Percentiles rank a stretch among this genome's conserved stretches.
Evolutionary conservation across 257 asterid genomes (phyloP).

Genomic region (Jaltomata sinuosa): DNA sequence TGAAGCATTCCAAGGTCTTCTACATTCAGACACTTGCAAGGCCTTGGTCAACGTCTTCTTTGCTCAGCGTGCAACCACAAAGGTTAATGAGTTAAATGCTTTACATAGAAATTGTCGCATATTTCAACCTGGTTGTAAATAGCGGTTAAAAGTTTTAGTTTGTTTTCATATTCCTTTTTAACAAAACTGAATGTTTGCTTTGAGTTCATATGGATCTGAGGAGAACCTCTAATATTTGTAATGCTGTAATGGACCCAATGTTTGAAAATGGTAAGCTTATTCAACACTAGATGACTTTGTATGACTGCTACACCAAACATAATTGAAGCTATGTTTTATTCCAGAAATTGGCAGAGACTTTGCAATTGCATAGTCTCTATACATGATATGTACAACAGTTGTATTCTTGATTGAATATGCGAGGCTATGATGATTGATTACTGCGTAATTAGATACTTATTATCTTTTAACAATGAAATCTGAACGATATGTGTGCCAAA

Average conservation of each 20-base stretch:
- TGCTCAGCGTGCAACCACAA: conserved; percentile 94
- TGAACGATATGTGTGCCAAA: not conserved
- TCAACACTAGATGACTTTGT: not conserved
- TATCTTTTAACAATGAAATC: not conserved
- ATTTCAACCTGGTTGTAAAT: not conserved
- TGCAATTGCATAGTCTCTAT: not conserved
- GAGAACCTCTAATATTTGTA: not conserved
- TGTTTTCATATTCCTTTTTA: not conserved
- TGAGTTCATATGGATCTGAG: not conserved
- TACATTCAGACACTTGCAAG: conserved; percentile 83
- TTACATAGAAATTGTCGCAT: not conserved
- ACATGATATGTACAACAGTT: not conserved
- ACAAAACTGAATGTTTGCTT: not conserved
- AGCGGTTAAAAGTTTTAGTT: not conserved
- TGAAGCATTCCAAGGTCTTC: conserved; percentile 66
- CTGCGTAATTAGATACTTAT: not conserved
- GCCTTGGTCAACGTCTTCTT: conserved; percentile 93
- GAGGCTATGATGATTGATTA: not conserved
- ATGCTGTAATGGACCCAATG: not conserved
- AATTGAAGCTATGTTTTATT: not conserved
- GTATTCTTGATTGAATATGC: not conserved
- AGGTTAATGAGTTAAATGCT: conserved; percentile 32
- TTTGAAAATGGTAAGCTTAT: not conserved
- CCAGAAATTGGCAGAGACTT: not conserved
- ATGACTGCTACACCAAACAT: not conserved